Percentiles rank a stretch among this genome's conserved stretches.
These are phyloP conservation scores for Castanea crenata DNA, from an alignment of 306 rosid species.

Conservation along the genomic window DNA sequence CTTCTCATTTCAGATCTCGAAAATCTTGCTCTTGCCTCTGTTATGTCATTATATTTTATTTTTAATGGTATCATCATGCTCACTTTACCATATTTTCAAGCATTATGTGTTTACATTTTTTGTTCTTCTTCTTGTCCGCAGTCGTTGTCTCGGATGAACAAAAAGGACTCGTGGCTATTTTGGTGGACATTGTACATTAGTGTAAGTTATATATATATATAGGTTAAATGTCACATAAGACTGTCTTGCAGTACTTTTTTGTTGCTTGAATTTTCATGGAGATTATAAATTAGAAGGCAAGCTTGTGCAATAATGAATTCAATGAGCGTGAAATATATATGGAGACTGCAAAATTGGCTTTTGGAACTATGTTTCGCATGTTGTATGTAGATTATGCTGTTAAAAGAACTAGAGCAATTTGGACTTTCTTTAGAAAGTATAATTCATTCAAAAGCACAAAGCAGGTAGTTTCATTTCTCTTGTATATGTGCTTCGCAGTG, in stretches of 20 bases:
- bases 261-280: background rate
- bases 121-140: background rate
- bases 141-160: slow-evolving; percentile 95
- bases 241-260: background rate
- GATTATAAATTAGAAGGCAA: background rate
- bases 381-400: background rate
- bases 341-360: too few species aligned
- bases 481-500: background rate
- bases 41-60: background rate
- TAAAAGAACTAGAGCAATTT: background rate
- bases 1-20: background rate
- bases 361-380: too few species aligned
- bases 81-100: background rate
- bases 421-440: background rate
- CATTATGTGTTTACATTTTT: background rate
- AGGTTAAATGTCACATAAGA: slow-evolving; percentile 4
- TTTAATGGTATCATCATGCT: slow-evolving; percentile 4
- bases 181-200: slow-evolving; percentile 92
- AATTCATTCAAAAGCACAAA: background rate
- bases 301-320: too few species aligned
- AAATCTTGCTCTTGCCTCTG: background rate
- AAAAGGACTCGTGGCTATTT: slow-evolving; percentile 95
- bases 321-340: too few species aligned
- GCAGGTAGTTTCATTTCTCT: background rate
- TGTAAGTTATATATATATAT: slow-evolving; percentile 42